These are phyloP conservation scores for Mycena latifolia DNA, from an alignment of 768 basidiomycete genomes.

Conservation along the genomic window DNA sequence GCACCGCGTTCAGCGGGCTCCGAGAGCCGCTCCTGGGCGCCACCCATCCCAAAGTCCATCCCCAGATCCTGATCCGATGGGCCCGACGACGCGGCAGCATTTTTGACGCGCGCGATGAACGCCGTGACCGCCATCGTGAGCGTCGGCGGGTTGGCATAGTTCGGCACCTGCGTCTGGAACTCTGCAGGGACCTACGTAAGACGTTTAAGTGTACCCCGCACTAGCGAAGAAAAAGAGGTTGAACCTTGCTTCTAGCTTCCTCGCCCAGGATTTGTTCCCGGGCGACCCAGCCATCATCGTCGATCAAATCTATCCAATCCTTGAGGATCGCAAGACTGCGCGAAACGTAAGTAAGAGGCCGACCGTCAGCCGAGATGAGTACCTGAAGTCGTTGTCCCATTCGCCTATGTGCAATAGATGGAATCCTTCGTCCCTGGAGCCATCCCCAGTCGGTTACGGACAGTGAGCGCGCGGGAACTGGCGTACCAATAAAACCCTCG, in stretches of 20 bases:
- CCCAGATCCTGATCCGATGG: constrained; percentile 75
- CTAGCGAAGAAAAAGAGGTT: not conserved
- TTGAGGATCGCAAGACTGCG: constrained; percentile 88
- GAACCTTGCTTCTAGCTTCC: constrained; percentile 93
- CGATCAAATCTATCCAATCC: constrained; percentile 91
- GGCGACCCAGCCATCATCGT: constrained; percentile 96
- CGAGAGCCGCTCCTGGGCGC: constrained; percentile 64
- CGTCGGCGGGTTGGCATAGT: constrained; percentile 95
- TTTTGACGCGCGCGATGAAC: constrained; percentile 82
- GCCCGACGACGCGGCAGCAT: constrained; percentile 49
- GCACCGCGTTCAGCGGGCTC: constrained; percentile 35
- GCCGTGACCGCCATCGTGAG: constrained; percentile 94
- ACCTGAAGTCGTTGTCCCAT: constrained; percentile 94
- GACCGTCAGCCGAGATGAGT: not conserved
- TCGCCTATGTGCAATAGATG: constrained; percentile 92
- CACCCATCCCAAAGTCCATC: constrained; percentile 67
- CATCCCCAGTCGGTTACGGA: constrained; percentile 29
- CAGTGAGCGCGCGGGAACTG: constrained; percentile 4
- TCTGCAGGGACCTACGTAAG: constrained; percentile 80
- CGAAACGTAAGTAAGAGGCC: constrained; percentile 4
- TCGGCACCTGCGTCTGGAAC: constrained; percentile 95
- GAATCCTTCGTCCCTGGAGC: constrained; percentile 94
- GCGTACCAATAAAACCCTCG: constrained; percentile 94
- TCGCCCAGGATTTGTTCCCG: constrained; percentile 97
- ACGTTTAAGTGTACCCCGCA: constrained; percentile 4